phyloP scores from a whole-genome alignment of 129 eudicot species.

The Smallanthus sonchifolius region DNA sequence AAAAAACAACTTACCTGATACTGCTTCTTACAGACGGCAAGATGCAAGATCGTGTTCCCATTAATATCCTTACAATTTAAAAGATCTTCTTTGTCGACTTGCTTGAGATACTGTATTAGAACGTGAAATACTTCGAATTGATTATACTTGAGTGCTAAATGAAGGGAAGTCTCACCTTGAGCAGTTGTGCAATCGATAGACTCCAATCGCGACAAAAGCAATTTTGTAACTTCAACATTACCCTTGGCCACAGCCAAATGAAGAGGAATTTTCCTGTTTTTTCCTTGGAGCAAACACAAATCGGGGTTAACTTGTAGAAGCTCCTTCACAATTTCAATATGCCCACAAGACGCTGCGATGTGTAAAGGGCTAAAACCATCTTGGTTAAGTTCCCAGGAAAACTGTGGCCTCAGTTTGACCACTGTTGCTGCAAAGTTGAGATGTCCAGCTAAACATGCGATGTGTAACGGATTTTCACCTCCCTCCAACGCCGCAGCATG shows the following conservation, averaged over 20 bases:
- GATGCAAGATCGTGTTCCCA: conserved; percentile 43
- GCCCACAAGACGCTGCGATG: conserved; percentile 52
- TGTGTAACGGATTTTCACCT: conserved; percentile 37
- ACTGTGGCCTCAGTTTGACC: conserved; percentile 14
- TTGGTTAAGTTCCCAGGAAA: conserved; percentile 34
- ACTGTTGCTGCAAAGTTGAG: conserved; percentile 28
- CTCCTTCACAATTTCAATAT: conserved; percentile 48
- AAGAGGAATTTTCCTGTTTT: conserved; percentile 44
- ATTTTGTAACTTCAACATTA: conserved; percentile 31
- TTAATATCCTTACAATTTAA: conserved; percentile 27
- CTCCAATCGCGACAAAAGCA: conserved; percentile 25
- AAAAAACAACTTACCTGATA: conserved; percentile 22
- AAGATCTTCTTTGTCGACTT: conserved; percentile 26
- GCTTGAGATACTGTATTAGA: conserved; percentile 26
- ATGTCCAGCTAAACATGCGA: conserved; percentile 44
- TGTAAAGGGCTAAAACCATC: conserved; percentile 50
- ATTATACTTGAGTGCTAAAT: conserved; percentile 38
- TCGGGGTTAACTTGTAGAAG: conserved; percentile 37
- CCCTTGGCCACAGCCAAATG: conserved; percentile 51
- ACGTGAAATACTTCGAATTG: conserved; percentile 33
- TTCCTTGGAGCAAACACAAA: conserved; percentile 36
- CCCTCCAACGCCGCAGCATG: conserved; percentile 25
- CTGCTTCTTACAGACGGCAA: conserved; percentile 39
- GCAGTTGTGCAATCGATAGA: conserved; percentile 31
- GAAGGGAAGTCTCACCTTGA: conserved; percentile 40